Evolutionary conservation across 1,284 basidiomycete species (phyloP).

Genomic region (Moesziomyces parantarcticus): DNA sequence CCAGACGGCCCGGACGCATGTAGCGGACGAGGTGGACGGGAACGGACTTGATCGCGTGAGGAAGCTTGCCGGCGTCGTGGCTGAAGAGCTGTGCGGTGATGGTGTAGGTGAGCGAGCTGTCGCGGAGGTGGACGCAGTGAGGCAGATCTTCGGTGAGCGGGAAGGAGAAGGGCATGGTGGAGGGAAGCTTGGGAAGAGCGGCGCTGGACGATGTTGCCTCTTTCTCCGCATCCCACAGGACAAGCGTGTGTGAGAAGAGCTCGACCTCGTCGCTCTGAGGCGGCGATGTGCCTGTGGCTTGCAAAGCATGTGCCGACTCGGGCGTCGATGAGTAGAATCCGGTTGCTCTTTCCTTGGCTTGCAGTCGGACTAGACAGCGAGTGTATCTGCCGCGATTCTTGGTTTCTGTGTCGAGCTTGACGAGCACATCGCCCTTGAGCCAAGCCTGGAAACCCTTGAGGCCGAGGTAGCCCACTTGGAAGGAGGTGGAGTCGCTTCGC

Average conservation of each 20-base stretch:
- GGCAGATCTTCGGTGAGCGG: constrained; percentile 60
- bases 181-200: constrained; percentile 34
- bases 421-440: constrained; percentile 64
- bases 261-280: constrained; percentile 17
- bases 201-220: constrained; percentile 26
- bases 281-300: background rate
- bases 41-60: constrained; percentile 33
- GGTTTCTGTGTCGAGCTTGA: constrained; percentile 55
- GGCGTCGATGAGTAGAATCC: background rate
- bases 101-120: constrained; percentile 54
- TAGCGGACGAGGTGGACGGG: constrained; percentile 62
- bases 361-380: constrained; percentile 29
- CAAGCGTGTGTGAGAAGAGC: constrained; percentile 50
- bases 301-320: background rate
- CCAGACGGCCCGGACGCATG: constrained; percentile 45
- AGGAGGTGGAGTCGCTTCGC: constrained; percentile 59
- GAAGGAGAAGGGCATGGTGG: constrained; percentile 61
- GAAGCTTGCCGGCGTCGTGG: constrained; percentile 18
- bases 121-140: constrained; percentile 62
- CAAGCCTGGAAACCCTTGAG: constrained; percentile 55
- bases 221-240: constrained; percentile 51
- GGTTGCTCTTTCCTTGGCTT: constrained; percentile 20
- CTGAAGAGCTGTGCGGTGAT: constrained; percentile 55
- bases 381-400: constrained; percentile 31
- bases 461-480: constrained; percentile 65